phyloP scores from a whole-genome alignment of 352 stramenopile genomes.

The Pythium folliculosum region DNA sequence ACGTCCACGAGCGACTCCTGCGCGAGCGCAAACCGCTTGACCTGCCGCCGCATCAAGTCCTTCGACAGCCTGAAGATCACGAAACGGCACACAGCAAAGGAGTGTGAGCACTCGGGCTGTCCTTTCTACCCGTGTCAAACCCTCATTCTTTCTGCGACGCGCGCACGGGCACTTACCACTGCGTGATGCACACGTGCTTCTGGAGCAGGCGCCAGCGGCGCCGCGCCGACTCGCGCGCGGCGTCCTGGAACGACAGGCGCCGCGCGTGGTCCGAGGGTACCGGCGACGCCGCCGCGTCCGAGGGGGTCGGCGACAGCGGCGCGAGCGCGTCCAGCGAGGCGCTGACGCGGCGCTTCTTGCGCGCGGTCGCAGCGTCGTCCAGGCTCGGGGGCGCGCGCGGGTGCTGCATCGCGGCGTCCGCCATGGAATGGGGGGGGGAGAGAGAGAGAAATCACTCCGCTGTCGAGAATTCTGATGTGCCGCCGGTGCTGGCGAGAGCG shows the following conservation, averaged over 20 bases:
- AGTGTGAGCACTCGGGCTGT: not conserved
- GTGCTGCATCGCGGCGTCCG: constrained; percentile 1
- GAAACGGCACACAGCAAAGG: not conserved
- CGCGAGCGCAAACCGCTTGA: constrained; percentile 51
- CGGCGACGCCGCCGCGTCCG: not conserved
- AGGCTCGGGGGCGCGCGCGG: not conserved
- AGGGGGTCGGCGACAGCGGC: not conserved
- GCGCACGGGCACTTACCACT: constrained; percentile 36
- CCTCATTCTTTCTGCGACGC: no score
- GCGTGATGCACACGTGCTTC: constrained; percentile 64
- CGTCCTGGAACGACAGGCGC: constrained; percentile 23
- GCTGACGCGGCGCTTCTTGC: constrained; percentile 27
- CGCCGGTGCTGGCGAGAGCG: not conserved
- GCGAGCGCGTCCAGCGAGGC: constrained; percentile 4
- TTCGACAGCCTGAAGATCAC: constrained; percentile 40
- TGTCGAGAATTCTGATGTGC: constrained; percentile 1
- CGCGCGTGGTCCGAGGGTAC: not conserved
- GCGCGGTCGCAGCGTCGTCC: not conserved
- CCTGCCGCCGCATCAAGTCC: constrained; percentile 44
- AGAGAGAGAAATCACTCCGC: no score
- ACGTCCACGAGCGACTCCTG: constrained; percentile 57
- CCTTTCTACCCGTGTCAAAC: constrained; percentile 9
- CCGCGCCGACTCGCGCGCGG: constrained; percentile 37
- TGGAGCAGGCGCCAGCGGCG: constrained; percentile 59
- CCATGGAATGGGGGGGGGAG: not conserved